phyloP scores from a whole-genome alignment of 441 rosid genomes.

The Bruguiera hainesii region DNA sequence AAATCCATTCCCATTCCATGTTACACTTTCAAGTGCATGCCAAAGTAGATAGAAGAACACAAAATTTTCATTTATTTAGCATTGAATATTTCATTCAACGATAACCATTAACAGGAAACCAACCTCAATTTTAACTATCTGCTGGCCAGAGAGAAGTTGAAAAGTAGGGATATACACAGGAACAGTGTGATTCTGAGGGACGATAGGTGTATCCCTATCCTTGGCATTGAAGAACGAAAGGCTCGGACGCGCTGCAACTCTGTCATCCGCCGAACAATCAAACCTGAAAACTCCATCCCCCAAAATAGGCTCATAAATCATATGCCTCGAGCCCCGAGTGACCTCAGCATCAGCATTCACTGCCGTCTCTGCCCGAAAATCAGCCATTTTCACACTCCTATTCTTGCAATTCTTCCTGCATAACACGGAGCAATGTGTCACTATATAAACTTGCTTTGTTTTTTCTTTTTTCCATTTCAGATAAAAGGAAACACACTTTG shows the following conservation, averaged over 20 bases:
- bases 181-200: conserved; percentile 20
- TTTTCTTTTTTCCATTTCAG: too few relatives aligned
- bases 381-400: not conserved
- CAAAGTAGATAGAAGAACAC: not conserved
- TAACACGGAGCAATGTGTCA: not conserved
- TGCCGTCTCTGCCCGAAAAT: not conserved
- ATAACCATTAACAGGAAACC: not conserved
- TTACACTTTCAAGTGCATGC: not conserved
- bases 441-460: too few relatives aligned
- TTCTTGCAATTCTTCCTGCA: conserved; percentile 10
- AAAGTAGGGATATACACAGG: conserved; percentile 58
- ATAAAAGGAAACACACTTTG: too few relatives aligned
- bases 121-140: conserved; percentile 75
- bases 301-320: conserved; percentile 72
- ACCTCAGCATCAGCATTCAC: conserved; percentile 23
- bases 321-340: conserved; percentile 35
- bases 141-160: conserved; percentile 41
- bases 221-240: conserved; percentile 57
- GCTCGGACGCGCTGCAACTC: conserved; percentile 61
- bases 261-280: conserved; percentile 58
- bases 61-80: not conserved
- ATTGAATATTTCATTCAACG: not conserved
- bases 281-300: conserved; percentile 78
- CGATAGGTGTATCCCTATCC: conserved; percentile 54
- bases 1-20: conserved; percentile 7